Evolutionary conservation across 2,329 filamentous ascomycete genomes (phyloP).

Genomic region (Ophiosphaerella herpotricha): DNA sequence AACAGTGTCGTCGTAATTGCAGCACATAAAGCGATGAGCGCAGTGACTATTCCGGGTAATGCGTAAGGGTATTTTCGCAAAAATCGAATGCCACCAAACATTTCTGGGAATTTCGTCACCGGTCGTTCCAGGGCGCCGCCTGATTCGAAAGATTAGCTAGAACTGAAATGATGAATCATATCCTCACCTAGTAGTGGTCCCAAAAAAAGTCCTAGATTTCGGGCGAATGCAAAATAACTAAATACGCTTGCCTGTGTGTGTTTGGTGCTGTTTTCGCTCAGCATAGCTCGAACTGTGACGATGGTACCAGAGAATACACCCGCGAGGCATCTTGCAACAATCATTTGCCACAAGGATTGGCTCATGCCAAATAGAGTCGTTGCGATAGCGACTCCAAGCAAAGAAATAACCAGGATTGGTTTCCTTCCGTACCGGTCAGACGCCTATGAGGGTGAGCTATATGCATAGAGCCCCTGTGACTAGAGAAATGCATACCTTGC

Average conservation of each 20-base stretch:
- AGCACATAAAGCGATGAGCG: conserved; percentile 58
- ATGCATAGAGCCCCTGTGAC: not conserved
- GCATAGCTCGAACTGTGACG: conserved; percentile 77
- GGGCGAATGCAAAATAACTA: conserved; percentile 75
- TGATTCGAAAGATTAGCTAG: conserved; percentile 25
- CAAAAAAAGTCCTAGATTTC: conserved; percentile 74
- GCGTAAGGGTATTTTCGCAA: conserved; percentile 69
- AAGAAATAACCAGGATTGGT: conserved; percentile 69
- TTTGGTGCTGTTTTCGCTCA: conserved; percentile 71
- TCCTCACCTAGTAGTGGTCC: conserved; percentile 64
- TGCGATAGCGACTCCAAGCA: conserved; percentile 65
- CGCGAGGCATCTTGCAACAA: conserved; percentile 70
- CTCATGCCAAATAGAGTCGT: conserved; percentile 72
- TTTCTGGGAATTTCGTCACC: conserved; percentile 62
- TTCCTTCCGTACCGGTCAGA: conserved; percentile 73
- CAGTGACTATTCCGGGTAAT: conserved; percentile 65
- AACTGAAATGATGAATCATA: not conserved
- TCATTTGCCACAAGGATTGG: conserved; percentile 71
- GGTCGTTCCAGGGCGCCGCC: conserved; percentile 73
- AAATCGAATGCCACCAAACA: conserved; percentile 62
- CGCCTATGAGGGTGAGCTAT: conserved; percentile 38
- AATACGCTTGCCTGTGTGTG: conserved; percentile 75
- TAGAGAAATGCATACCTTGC: conserved; percentile 46
- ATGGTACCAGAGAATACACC: conserved; percentile 76
- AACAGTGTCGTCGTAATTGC: conserved; percentile 60